Percentiles rank a stretch among this genome's conserved stretches.
These are phyloP conservation scores for Neoscytalidium dimidiatum DNA, from an alignment of 2,329 filamentous ascomycete species.

Conservation along the genomic window DNA sequence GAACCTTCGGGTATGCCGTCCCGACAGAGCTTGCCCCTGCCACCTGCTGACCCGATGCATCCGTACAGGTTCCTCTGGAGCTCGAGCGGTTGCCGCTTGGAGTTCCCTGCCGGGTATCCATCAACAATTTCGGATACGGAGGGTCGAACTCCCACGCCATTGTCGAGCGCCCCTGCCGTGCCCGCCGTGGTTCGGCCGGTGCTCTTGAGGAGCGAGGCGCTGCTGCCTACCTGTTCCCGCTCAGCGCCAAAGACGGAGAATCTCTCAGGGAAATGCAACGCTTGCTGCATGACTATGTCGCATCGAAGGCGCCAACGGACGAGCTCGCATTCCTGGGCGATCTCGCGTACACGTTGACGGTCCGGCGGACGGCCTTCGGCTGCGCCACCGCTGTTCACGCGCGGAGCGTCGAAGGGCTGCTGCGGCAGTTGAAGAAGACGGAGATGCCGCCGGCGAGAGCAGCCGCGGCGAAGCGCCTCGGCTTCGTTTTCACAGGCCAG, in stretches of 20 bases:
- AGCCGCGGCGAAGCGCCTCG: background rate
- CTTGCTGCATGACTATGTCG: background rate
- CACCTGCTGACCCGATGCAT: background rate
- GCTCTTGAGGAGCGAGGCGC: too few relatives aligned
- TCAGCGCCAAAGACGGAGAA: constrained; percentile 14
- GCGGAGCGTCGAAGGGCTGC: too few relatives aligned
- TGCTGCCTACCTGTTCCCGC: background rate
- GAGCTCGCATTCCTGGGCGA: background rate
- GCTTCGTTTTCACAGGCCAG: constrained; percentile 33
- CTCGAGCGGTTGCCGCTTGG: constrained; percentile 21
- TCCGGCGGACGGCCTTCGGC: background rate
- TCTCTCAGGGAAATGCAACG: too few relatives aligned
- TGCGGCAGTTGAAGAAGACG: background rate
- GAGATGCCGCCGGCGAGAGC: background rate
- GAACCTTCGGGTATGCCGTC: constrained; percentile 19
- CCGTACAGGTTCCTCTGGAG: constrained; percentile 3
- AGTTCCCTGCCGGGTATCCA: constrained; percentile 20
- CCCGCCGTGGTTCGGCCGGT: too few relatives aligned
- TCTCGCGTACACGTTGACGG: background rate
- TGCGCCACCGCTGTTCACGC: background rate
- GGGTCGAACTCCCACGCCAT: constrained; percentile 32
- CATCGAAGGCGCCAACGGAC: background rate
- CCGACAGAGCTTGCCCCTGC: background rate
- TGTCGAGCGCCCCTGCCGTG: too few relatives aligned
- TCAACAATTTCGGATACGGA: constrained; percentile 29